phyloP scores from a whole-genome alignment of 2,329 filamentous ascomycete genomes.

The Sporothrix protearum region DNA sequence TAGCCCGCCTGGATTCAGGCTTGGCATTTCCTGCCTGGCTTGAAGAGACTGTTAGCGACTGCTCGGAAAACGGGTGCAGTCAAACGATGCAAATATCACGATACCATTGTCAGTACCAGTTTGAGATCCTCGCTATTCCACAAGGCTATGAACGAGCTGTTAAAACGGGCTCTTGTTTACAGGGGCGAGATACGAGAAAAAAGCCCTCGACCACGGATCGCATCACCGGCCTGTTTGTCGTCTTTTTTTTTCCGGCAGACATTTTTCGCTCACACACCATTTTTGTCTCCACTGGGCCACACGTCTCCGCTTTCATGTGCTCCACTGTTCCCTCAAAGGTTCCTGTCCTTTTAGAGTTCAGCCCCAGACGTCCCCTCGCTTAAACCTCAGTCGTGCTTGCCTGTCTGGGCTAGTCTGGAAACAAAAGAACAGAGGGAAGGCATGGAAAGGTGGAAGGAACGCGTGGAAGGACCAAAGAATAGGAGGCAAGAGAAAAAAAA shows the following conservation, averaged over 20 bases:
- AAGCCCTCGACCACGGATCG: not conserved
- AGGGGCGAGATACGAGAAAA: not conserved
- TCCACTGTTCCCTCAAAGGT: not conserved
- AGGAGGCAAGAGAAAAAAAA: not conserved
- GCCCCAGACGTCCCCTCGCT: constrained; percentile 13
- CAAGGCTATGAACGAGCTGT: constrained; percentile 1
- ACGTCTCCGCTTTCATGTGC: constrained; percentile 1
- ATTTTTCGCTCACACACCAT: not conserved
- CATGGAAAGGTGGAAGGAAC: not conserved
- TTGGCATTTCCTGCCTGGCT: not conserved
- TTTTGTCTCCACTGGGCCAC: constrained; percentile 2
- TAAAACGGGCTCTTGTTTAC: not conserved
- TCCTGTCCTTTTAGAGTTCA: constrained; percentile 13
- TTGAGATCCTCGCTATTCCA: not conserved
- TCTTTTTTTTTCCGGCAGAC: not conserved
- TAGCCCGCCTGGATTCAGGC: not conserved
- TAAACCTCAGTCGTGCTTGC: constrained; percentile 12
- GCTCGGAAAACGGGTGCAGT: not conserved
- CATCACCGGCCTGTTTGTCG: not conserved
- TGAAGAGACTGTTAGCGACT: not conserved
- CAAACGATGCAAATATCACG: not conserved
- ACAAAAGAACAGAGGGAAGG: constrained; percentile 8
- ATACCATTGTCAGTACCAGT: not conserved
- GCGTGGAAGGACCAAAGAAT: not conserved
- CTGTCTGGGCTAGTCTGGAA: constrained; percentile 14